Evolutionary conservation across 495 filamentous ascomycete species (phyloP), one percentile per base, ranked within the genome.

Genomic region (Wilcoxina mikolae): DNA sequence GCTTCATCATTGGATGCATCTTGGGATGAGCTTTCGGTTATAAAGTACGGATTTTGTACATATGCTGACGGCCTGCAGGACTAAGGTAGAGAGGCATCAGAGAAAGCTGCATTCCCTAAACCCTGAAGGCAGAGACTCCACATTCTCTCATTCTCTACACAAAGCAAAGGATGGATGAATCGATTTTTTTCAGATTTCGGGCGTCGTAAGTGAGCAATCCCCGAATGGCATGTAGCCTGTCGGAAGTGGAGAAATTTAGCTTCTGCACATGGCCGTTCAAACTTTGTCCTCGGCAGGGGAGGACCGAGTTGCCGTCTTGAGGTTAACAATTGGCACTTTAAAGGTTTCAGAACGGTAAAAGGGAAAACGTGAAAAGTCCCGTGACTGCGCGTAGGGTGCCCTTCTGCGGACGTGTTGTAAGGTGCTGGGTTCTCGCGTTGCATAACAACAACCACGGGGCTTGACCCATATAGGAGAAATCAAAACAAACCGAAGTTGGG

Each of bases 341-440:
- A 7, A 35, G 15, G 31, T 35, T 35, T 35, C 7, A 35, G 31
- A 35, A 7, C 15, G 15, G 15, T 5, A 35, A 35, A 35, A 35
- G 31, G 15, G 15, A 35, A 35, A 35, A 35, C 55, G 59, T 38
- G 2, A 50, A 15, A 43, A 39, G 41, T 62, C 60, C 61, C 60
- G 56, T 51, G 60, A 62, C 42, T 51, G 60, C 60, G 60, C 59
- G 60, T 62, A 35, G 46, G 55, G 54, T 62, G 31, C 29, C 60
- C 60, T 24, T 57, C 48, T 54, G 39, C 25, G 42, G 59, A 46
- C 60, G 60, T 62, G 60, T 62, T 62, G 48, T 58, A 5, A 20
- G 5, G 12, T 9, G 17, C 15, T 17, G 42, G 18, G 42, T n/a
- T 20, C 18, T 45, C 42, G 42, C 42, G 42, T 45, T 45, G 42